Conservation (phyloP, 108 stramenopile genomes). For the Schizochytrium sp. region DNA sequence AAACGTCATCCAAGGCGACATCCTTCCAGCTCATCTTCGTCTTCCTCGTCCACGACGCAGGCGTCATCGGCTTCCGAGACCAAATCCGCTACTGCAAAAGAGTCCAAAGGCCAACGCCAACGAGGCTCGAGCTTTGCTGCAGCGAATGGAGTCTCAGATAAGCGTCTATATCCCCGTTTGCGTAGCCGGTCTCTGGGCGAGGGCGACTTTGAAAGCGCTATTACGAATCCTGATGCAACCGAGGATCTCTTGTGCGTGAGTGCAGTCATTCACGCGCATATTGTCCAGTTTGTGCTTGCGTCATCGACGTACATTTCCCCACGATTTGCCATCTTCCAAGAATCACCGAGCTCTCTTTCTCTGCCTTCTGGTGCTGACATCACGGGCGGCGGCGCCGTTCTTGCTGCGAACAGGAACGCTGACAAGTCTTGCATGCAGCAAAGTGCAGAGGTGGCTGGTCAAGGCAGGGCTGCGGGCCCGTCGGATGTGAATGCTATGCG, state of each 20-base stretch:
- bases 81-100: too few relatives aligned
- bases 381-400: background rate
- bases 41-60: background rate
- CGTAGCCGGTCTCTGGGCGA: background rate
- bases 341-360: background rate
- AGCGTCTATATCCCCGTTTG: background rate
- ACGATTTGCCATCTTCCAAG: background rate
- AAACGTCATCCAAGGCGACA: background rate
- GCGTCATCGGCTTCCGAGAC: background rate
- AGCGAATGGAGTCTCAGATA: background rate
- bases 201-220: background rate
- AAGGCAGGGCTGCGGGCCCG: background rate
- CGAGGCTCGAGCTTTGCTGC: background rate
- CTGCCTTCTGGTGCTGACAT: background rate
- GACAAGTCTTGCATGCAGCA: background rate
- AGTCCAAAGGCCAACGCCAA: background rate
- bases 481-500: background rate
- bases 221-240: background rate
- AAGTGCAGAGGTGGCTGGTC: background rate
- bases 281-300: background rate
- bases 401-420: background rate
- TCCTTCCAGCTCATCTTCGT: background rate
- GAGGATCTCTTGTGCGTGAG: background rate
- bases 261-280: slow-evolving; percentile 2
- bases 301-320: background rate